A percentile compares a stretch with the other conserved stretches of the same genome.
These are phyloP conservation scores for Irineochytrium annulatum DNA, from an alignment of 192 early-diverging fungal genomes.

Conservation along the genomic window DNA sequence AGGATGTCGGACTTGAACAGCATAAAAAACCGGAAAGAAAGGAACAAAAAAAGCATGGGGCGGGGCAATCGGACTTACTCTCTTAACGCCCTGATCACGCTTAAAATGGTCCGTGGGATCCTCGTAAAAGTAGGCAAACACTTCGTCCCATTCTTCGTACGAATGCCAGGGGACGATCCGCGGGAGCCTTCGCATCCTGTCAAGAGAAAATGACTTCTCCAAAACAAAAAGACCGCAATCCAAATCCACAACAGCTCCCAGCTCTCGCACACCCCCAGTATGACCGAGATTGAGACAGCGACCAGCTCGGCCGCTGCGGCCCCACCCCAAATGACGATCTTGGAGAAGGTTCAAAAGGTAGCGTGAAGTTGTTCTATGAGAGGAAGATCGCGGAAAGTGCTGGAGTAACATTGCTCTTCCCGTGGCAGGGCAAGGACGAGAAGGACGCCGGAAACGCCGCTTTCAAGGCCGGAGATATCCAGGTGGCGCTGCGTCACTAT, in stretches of 20 bases:
- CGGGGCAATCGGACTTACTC: slow-evolving; percentile 33
- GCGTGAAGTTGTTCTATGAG: too few species aligned
- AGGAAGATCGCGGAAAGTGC: too few species aligned
- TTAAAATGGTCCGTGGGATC: slow-evolving; percentile 22
- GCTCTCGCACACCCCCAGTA: too few species aligned
- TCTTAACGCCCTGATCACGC: slow-evolving; percentile 51
- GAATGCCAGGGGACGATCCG: slow-evolving; percentile 62
- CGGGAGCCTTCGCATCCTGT: slow-evolving; percentile 22
- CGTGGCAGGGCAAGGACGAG: slow-evolving; percentile 28
- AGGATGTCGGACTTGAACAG: background rate
- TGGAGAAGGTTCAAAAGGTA: too few species aligned
- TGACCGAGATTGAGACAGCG: too few species aligned
- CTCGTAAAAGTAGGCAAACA: slow-evolving; percentile 52
- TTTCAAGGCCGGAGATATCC: slow-evolving; percentile 33
- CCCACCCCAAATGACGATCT: too few species aligned
- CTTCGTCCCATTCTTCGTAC: slow-evolving; percentile 54
- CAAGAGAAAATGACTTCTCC: too few species aligned
- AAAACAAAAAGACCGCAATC: too few species aligned
- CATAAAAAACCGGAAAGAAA: background rate
- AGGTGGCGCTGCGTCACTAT: slow-evolving; percentile 9
- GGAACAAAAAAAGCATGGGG: background rate
- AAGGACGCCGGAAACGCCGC: slow-evolving; percentile 41
- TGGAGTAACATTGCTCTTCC: too few species aligned
- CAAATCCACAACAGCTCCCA: too few species aligned
- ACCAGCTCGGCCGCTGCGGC: too few species aligned